Percentiles rank a stretch among this genome's conserved stretches.
Evolutionary conservation across 257 asterid species (phyloP).

Genomic region (Knoxia roxburghii): DNA sequence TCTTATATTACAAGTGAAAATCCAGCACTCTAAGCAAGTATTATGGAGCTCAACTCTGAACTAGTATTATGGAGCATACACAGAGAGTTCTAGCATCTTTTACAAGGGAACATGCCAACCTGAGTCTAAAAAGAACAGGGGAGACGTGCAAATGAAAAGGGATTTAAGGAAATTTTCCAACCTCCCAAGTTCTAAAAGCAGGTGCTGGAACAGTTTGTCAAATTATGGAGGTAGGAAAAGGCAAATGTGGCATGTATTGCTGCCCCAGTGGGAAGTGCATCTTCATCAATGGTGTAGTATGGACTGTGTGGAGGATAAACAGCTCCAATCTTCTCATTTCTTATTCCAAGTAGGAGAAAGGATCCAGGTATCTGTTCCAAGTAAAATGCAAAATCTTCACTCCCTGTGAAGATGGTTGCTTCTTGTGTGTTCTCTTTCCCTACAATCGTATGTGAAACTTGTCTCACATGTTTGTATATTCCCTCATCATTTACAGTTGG

Average conservation of each 20-base stretch:
- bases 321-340: slow-evolving; percentile 34
- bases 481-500: slow-evolving; percentile 39
- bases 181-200: not conserved
- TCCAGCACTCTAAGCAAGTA: too few species aligned
- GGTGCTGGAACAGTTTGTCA: not conserved
- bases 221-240: slow-evolving; percentile 26
- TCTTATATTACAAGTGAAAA: too few species aligned
- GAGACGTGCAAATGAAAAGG: not conserved
- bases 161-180: not conserved
- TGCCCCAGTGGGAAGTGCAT: slow-evolving; percentile 51
- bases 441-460: slow-evolving; percentile 28
- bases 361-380: slow-evolving; percentile 35
- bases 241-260: slow-evolving; percentile 54
- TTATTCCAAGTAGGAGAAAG: slow-evolving; percentile 32
- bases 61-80: too few species aligned
- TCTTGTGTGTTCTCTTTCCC: slow-evolving; percentile 33
- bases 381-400: slow-evolving; percentile 56
- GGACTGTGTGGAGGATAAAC: slow-evolving; percentile 47
- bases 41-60: too few species aligned
- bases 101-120: too few species aligned
- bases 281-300: slow-evolving; percentile 44
- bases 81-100: too few species aligned
- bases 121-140: too few species aligned
- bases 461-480: slow-evolving; percentile 27
- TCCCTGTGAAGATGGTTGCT: slow-evolving; percentile 41